These are phyloP conservation scores for Ganoderma resinaceum DNA, from an alignment of 1,284 basidiomycete species.

Conservation along the genomic window DNA sequence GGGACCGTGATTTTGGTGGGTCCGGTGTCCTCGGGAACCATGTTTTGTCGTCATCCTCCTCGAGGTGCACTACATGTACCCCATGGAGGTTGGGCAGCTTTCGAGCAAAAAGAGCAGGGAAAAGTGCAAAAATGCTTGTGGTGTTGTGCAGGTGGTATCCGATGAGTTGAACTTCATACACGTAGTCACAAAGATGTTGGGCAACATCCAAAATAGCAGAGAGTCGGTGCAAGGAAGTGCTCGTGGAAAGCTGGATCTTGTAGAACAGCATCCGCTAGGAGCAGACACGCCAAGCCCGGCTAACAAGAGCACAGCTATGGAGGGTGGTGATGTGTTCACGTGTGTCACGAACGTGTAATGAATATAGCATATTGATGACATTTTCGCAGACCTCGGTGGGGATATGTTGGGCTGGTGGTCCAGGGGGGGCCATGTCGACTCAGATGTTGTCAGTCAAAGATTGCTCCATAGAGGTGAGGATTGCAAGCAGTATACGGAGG, in stretches of 20 bases:
- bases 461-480: no score
- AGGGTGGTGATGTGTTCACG: not conserved
- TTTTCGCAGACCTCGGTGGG: slow-evolving; percentile 1
- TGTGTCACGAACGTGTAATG: not conserved
- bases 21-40: not conserved
- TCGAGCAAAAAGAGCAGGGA: not conserved
- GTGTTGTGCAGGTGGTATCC: not conserved
- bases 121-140: not conserved
- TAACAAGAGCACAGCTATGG: not conserved
- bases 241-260: not conserved
- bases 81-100: not conserved
- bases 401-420: not conserved
- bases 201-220: not conserved
- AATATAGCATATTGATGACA: not conserved
- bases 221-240: not conserved
- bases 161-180: not conserved
- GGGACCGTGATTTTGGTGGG: not conserved
- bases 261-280: not conserved
- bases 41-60: not conserved
- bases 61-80: not conserved
- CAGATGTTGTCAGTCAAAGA: no score
- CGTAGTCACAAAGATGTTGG: not conserved
- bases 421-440: not conserved
- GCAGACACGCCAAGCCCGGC: not conserved
- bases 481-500: no score